Base-by-base conservation (phyloP, 495 filamentous ascomycete genomes). In the Durotheca rogersii region DNA sequence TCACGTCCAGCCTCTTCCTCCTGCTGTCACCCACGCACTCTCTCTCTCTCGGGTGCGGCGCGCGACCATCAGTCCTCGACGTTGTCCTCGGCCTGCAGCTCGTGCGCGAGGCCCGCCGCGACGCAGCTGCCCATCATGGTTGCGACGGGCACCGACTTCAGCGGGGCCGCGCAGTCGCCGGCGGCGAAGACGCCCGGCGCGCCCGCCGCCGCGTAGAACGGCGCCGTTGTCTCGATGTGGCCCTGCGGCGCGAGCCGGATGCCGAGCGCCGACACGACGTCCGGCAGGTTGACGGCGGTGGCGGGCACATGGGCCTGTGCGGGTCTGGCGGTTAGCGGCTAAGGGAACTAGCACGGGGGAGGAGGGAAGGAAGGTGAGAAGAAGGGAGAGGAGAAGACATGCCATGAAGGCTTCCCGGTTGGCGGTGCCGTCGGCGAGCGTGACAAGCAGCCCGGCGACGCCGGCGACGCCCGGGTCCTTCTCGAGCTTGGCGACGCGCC, bases 81-180 rank as follows among this genome's bases (percentile, higher is more conserved):
- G 29, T 61, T 53, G 17, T 61, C 54, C 27, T 62, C 60, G 5
- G 53, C 53, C 31, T 61, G 57, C 27, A 64, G 30, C 1, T 18
- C 21, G 12, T 58, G 53, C 16, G 52, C 57, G 15, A 61, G 33
- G 7, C 57, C 60, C 5, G 45, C 57, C 7, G 51, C 61, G 6
- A 49, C 53, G 9, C n/a, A 41, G 11, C 35, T 47, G 9, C 64
- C 61, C 52, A 60, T 64, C 33, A 39, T 47, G 6, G 38, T 41
- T 2, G 60, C 63, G n/a, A 21, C 47, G 0, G 51, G 30, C 17
- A 66, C 63, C 5, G 47, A 23, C 18, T 53, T 51, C 23, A 61
- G 27, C 34, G 52, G 41, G 2, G 63, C 53, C 11, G 60, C 56
- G 25, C 53, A 64, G 14, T 67, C 61, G 10, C 64, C 64, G 6